Conservation (phyloP, 352 stramenopile species). For the Phytophthora syringae region DNA sequence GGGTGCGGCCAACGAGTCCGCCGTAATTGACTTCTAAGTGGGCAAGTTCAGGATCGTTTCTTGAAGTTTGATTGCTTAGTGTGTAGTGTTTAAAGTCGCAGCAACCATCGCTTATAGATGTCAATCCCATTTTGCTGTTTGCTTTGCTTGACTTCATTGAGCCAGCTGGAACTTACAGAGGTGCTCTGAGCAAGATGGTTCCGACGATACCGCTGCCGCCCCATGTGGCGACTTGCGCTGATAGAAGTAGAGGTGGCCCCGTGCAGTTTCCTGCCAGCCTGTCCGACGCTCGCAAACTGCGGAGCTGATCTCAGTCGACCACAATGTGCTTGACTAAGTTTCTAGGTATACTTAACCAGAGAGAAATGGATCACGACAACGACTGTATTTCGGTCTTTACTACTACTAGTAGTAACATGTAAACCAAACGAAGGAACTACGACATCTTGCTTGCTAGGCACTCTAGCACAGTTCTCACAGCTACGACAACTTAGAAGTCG, state of each 20-base stretch:
- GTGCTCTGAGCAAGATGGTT: constrained; percentile 12
- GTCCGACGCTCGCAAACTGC: constrained; percentile 5
- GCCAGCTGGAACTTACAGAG: constrained; percentile 9
- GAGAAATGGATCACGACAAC: too few species aligned
- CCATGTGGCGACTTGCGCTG: constrained; percentile 5
- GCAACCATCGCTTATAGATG: not conserved
- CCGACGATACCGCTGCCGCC: constrained; percentile 8
- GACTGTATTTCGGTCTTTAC: too few species aligned
- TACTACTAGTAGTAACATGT: too few species aligned
- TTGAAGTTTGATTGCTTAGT: too few species aligned
- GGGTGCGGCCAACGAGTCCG: constrained; percentile 38
- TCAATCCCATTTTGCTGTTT: constrained; percentile 13
- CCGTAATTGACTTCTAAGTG: constrained; percentile 26
- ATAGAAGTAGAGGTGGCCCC: constrained; percentile 11
- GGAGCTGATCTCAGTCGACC: too few species aligned
- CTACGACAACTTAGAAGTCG: constrained; percentile 17
- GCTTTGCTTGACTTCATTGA: constrained; percentile 1
- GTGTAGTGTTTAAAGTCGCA: constrained; percentile 16
- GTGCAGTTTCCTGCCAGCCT: constrained; percentile 8
- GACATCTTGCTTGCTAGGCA: too few species aligned
- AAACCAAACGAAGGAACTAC: too few species aligned
- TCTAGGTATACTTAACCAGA: too few species aligned
- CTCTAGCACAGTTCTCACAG: not conserved
- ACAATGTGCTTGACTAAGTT: too few species aligned
- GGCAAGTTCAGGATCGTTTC: not conserved